Conservation (phyloP, 768 basidiomycete genomes). For the Boletales sp. region DNA sequence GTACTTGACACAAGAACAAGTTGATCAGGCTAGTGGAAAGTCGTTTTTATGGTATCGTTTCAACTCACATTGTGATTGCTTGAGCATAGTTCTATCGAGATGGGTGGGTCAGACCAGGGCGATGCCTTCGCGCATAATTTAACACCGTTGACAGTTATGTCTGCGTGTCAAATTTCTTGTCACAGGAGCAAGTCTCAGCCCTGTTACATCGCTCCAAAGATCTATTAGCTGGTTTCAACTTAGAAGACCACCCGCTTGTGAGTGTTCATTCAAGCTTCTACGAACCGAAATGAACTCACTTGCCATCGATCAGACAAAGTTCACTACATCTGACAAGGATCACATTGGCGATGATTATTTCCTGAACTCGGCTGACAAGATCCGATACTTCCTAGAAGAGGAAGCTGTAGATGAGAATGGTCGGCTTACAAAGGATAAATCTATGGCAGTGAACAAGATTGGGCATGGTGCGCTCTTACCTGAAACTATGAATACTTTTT, state of each 20-base stretch:
- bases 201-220: conserved; percentile 70
- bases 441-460: conserved; percentile 91
- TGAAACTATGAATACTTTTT: background rate
- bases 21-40: conserved; percentile 45
- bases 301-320: conserved; percentile 63
- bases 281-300: background rate
- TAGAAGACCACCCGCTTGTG: conserved; percentile 80
- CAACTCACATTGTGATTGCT: background rate
- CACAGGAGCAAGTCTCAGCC: conserved; percentile 48
- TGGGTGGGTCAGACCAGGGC: conserved; percentile 37
- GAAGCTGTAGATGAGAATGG: conserved; percentile 72
- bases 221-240: conserved; percentile 73
- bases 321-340: conserved; percentile 71
- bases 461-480: conserved; percentile 60
- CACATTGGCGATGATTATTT: conserved; percentile 95
- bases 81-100: conserved; percentile 49
- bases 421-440: conserved; percentile 66
- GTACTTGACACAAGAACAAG: conserved; percentile 54
- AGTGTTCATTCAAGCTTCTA: conserved; percentile 16
- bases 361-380: conserved; percentile 87
- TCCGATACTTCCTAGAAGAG: conserved; percentile 92
- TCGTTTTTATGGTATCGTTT: background rate
- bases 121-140: too few relatives aligned
- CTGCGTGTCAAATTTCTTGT: conserved; percentile 70
- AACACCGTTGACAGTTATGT: conserved; percentile 56